phyloP scores from a whole-genome alignment of 192 early-diverging fungal genomes.

The Cetraspora pellucida region DNA sequence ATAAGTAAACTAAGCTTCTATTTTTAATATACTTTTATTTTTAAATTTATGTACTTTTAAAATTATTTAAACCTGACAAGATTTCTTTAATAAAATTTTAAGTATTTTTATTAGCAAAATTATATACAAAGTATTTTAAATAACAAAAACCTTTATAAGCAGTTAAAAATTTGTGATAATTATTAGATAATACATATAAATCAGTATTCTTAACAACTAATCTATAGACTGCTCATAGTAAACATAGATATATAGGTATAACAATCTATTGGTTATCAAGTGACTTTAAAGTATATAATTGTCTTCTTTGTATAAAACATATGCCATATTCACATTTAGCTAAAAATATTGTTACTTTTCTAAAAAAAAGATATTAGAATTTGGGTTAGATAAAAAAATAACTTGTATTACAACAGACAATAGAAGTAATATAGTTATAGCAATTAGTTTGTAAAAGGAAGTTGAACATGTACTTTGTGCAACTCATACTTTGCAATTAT shows the following conservation, averaged over 20 bases:
- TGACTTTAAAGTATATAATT: conserved; percentile 2
- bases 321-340: neutral
- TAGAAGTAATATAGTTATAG: neutral
- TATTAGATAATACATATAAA: neutral
- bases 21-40: too few species aligned
- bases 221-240: neutral
- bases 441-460: neutral
- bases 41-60: too few species aligned
- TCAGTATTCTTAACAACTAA: neutral
- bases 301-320: conserved; percentile 2
- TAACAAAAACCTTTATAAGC: too few species aligned
- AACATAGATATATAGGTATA: neutral
- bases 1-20: too few species aligned
- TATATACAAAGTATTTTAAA: too few species aligned
- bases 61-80: too few species aligned
- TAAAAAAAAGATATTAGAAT: neutral
- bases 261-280: neutral
- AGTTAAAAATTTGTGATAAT: neutral
- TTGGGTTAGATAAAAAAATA: neutral
- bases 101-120: too few species aligned
- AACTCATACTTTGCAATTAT: neutral
- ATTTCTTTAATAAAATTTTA: too few species aligned
- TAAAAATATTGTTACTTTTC: conserved; percentile 4
- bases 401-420: neutral
- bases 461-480: neutral